Evolutionary conservation across 352 stramenopile genomes (phyloP), one percentile per base, ranked within the genome.

Genomic region (Phytophthora idaei): DNA sequence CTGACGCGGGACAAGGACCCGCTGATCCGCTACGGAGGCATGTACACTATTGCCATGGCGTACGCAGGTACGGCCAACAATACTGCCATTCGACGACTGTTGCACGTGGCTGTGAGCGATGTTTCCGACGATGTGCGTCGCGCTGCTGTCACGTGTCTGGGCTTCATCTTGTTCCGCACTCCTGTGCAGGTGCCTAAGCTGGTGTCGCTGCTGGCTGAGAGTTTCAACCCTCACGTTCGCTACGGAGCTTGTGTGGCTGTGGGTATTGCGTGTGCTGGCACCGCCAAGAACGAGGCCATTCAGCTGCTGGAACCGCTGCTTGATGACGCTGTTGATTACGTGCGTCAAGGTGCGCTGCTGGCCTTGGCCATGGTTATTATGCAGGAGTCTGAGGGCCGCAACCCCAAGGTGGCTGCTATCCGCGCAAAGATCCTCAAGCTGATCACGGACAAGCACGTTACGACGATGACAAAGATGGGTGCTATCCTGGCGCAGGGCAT

Each of bases 191-290:
- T 95, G 34, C 88, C 89, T 4, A 95, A 94, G 65, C 68, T 98
- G 37, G 94, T 98, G 34, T 94, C 89, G 45, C 81, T 99, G 32
- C 79, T 99, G n/a, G 88, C 98, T 2, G 98, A 99, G 69, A 98
- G 90, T 67, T 99, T 99, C 81, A 99, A 99, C 82, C 97, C 98
- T 39, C 97, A 99, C 82, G 98, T 99, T 32, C 94, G 98, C 46
- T 99, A 99, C 78, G 98, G 97, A 11, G 97, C 97, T 60, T 99
- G 97, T 78, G 97, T 99, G 60, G 97, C 98, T 2, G 95, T 99
- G 7, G 98, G 97, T 37, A 99, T 99, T 74, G 96, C 97, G 15
- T 99, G 98, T 77, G 94, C 97, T 31, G 97, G 96, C 48, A 98
- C 97, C 7, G 97, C 94, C n/a, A 97, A 98, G 79, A 87, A 97